phyloP scores from a whole-genome alignment of 352 stramenopile species.

The Phytophthora brassicae region DNA sequence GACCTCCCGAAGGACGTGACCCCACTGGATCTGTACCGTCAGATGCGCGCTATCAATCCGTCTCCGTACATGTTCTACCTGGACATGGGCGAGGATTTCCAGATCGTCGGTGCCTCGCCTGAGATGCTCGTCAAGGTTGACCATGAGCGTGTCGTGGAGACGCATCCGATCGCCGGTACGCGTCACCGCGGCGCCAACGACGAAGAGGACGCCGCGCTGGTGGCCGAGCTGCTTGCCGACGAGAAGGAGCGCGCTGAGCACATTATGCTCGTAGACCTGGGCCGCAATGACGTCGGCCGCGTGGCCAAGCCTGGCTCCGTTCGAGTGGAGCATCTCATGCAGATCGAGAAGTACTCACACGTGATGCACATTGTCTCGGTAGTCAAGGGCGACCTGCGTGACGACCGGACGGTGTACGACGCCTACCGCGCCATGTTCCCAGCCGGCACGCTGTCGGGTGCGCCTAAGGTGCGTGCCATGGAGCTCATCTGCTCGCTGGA shows the following conservation, averaged over 20 bases:
- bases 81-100: slow-evolving; percentile 82
- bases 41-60: slow-evolving; percentile 89
- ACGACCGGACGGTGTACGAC: slow-evolving; percentile 86
- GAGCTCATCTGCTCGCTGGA: slow-evolving; percentile 88
- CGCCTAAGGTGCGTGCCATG: slow-evolving; percentile 89
- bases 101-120: slow-evolving; percentile 85
- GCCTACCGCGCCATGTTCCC: slow-evolving; percentile 90
- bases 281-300: slow-evolving; percentile 88
- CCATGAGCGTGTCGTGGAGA: slow-evolving; percentile 83
- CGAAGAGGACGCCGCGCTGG: slow-evolving; percentile 84
- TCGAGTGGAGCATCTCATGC: slow-evolving; percentile 85
- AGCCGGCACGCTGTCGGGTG: slow-evolving; percentile 85
- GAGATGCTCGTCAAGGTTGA: slow-evolving; percentile 92
- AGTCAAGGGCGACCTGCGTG: slow-evolving; percentile 78
- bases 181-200: slow-evolving; percentile 81
- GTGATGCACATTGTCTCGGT: slow-evolving; percentile 93
- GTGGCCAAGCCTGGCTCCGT: slow-evolving; percentile 83
- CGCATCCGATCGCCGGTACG: slow-evolving; percentile 89
- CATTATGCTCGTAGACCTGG: slow-evolving; percentile 92
- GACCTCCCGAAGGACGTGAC: slow-evolving; percentile 69
- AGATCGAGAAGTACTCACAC: slow-evolving; percentile 92
- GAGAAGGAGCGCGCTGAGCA: slow-evolving; percentile 91
- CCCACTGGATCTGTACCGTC: slow-evolving; percentile 83
- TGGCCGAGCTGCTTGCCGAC: slow-evolving; percentile 75
- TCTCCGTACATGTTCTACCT: slow-evolving; percentile 92